phyloP scores from a whole-genome alignment of 23 red algal genomes.

The Rhodosorus marinus region DNA sequence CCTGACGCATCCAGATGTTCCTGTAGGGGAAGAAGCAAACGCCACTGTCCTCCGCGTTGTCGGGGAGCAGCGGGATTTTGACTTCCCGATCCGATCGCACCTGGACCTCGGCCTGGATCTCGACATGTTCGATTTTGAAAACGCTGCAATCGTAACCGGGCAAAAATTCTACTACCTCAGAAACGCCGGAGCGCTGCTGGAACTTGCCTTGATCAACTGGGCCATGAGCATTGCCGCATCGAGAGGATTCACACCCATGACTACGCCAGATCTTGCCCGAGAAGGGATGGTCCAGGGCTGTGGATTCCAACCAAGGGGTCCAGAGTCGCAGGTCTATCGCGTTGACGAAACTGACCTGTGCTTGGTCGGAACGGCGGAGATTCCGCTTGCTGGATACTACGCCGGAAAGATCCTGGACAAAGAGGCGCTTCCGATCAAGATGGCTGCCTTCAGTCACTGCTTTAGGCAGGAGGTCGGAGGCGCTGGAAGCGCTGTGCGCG shows the following conservation, averaged over 20 bases:
- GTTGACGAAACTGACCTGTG: constrained; percentile 67
- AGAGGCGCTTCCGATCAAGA: constrained; percentile 55
- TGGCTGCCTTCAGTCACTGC: constrained; percentile 91
- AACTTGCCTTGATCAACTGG: constrained; percentile 92
- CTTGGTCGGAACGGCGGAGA: constrained; percentile 92
- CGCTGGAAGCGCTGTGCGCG: constrained; percentile 54
- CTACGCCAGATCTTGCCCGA: constrained; percentile 74
- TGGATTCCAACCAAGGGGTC: constrained; percentile 81
- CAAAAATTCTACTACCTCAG: constrained; percentile 86
- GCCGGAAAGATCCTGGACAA: constrained; percentile 56
- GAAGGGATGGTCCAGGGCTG: constrained; percentile 72
- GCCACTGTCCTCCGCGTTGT: constrained; percentile 19
- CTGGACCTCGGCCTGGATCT: constrained; percentile 23
- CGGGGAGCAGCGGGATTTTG: constrained; percentile 29
- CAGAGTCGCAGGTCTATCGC: constrained; percentile 71
- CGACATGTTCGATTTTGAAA: constrained; percentile 86
- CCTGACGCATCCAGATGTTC: constrained; percentile 72
- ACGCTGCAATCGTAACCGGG: constrained; percentile 62
- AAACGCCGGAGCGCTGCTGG: constrained; percentile 83
- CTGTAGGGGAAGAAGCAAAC: constrained; percentile 44
- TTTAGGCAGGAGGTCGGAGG: constrained; percentile 93
- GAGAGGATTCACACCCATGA: constrained; percentile 77
- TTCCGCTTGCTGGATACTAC: constrained; percentile 81
- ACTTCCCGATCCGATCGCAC: constrained; percentile 22
- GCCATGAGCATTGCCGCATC: constrained; percentile 28